Conservation (phyloP, 176 grass and related monocot species). For the Rhynchospora pubera region DNA sequence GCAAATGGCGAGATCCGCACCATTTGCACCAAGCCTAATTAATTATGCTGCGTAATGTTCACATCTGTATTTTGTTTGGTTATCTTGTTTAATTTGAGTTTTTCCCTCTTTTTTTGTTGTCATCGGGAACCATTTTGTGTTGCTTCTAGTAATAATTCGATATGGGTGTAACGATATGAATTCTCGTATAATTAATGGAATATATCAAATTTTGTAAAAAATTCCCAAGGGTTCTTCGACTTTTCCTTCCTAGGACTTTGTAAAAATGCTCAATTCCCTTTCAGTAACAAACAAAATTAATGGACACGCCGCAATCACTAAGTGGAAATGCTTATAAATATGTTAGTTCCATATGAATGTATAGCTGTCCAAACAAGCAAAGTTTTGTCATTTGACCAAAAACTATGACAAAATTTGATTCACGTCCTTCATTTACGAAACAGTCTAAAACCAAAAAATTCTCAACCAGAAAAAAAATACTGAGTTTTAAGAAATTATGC, state of each 20-base stretch:
- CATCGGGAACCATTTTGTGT: neutral
- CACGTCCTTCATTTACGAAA: too few relatives aligned
- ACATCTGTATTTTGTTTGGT: neutral
- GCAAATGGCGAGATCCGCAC: slow-evolving; percentile 47
- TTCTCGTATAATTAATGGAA: neutral
- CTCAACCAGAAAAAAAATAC: too few relatives aligned
- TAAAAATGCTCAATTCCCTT: too few relatives aligned
- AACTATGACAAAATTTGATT: too few relatives aligned
- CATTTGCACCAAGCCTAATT: slow-evolving; percentile 30
- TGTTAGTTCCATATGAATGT: too few relatives aligned
- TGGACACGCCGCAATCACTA: too few relatives aligned
- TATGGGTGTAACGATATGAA: neutral
- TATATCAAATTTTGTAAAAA: neutral
- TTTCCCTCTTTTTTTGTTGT: neutral
- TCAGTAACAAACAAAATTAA: too few relatives aligned
- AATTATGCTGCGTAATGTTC: neutral
- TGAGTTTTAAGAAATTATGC: too few relatives aligned
- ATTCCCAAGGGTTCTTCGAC: neutral
- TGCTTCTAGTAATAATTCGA: neutral
- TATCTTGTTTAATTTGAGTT: neutral
- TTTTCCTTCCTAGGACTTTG: neutral
- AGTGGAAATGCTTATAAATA: too few relatives aligned
- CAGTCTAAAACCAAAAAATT: too few relatives aligned
- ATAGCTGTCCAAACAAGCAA: too few relatives aligned
- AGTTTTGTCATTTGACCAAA: too few relatives aligned